phyloP scores from a whole-genome alignment of 345 rosid genomes.

The Camelina hispida region DNA sequence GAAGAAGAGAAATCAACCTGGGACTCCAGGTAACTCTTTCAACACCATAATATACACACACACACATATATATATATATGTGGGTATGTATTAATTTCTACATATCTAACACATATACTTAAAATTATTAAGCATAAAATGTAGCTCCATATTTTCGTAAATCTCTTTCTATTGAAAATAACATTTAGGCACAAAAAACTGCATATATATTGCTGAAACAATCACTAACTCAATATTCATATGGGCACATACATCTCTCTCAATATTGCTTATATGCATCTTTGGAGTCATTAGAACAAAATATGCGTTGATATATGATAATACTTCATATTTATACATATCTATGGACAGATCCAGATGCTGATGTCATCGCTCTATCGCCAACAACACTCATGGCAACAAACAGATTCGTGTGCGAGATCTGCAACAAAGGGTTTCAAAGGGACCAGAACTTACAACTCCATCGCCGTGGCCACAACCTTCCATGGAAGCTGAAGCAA shows the following conservation, averaged over 20 bases:
- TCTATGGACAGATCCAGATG: constrained; percentile 83
- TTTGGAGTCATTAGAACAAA: constrained; percentile 13
- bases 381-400: constrained; percentile 95
- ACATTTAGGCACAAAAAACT: neutral
- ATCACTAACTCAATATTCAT: constrained; percentile 3
- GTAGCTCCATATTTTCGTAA: neutral
- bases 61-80: neutral
- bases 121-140: neutral
- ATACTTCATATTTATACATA: neutral
- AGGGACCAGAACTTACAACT: constrained; percentile 97
- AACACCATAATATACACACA: constrained; percentile 5
- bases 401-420: constrained; percentile 87
- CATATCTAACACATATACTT: neutral
- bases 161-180: constrained; percentile 6
- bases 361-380: constrained; percentile 92
- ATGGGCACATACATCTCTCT: neutral
- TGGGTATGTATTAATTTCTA: neutral
- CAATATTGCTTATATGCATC: constrained; percentile 13
- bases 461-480: constrained; percentile 93
- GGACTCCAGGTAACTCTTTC: constrained; percentile 72
- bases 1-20: constrained; percentile 93
- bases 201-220: neutral
- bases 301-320: neutral
- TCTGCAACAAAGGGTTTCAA: constrained; percentile 97
- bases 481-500: constrained; percentile 94